Base-by-base conservation (phyloP, 352 stramenopile species). In the Pythium rhizo-oryzae region DNA sequence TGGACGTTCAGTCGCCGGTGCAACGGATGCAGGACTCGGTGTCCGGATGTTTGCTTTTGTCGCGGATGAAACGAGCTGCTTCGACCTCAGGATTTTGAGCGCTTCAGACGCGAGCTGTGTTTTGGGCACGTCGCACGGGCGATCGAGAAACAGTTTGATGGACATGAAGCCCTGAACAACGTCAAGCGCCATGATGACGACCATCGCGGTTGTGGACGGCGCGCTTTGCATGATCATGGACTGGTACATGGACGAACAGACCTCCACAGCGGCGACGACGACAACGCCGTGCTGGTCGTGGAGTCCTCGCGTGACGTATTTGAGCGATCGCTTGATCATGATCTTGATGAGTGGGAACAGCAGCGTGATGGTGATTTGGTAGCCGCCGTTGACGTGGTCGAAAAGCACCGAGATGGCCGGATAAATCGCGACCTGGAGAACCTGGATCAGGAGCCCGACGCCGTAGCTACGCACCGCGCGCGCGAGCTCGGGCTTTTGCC, bases 191-290 rank as follows among this genome's bases (percentile, higher is more conserved):
- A 75, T 75, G 59, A 75, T 67, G n/a, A 71, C 28, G 16, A 21
- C 25, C 30, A 70, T 57, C 2, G 69, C 62, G 8, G 60, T 23
- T 8, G 37, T 21, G 8, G 62, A 71, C 19, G 69, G 61, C 23
- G 69, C 49, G 16, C 16, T 70, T 53, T 75, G 69, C 58, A 75
- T 65, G 51, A 75, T 69, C 58, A 71, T 71, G 15, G 63, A 65
- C 52, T 75, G 69, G 50, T 75, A 75, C 51, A 75, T 16, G 21
- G 69, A 69, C 25, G 69, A 25, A n/a, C 59, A 65, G 21, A 75
- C 61, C 58, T 76, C 69, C 21, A 76, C 50, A 8, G 37, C 69
- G 0, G 33, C 47, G 13, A 76, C 59, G 6, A 52, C 60, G 21
- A 72, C 69, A 11, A 43, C 37, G 50, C 53, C 35, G 18, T 51